These are phyloP conservation scores for Aspergillus heteromorphus DNA, from an alignment of 495 filamentous ascomycete genomes.

Conservation along the genomic window DNA sequence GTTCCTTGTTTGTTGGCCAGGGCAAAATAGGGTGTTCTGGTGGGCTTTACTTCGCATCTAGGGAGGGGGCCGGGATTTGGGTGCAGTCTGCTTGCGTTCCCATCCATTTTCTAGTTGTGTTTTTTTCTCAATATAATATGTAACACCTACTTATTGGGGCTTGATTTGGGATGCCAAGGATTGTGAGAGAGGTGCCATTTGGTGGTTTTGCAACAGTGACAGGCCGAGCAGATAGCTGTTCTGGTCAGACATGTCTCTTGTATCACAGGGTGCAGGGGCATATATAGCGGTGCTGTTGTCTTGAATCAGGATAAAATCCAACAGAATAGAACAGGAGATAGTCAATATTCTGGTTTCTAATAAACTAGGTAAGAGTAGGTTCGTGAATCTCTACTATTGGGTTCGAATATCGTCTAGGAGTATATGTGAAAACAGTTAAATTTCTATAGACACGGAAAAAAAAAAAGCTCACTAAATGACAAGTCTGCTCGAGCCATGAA, in stretches of 20 bases:
- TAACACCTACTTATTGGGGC: conserved; percentile 11
- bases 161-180: neutral
- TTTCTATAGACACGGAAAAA: no score
- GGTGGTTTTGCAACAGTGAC: neutral
- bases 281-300: neutral
- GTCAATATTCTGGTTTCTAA: neutral
- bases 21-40: conserved; percentile 21
- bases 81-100: conserved; percentile 5
- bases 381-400: no score
- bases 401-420: no score
- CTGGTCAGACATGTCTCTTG: neutral
- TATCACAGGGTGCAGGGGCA: neutral
- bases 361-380: neutral
- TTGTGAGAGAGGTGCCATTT: neutral
- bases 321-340: neutral
- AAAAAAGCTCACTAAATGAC: no score
- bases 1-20: conserved; percentile 18
- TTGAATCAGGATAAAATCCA: neutral
- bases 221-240: neutral
- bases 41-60: conserved; percentile 12
- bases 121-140: conserved; percentile 15
- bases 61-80: conserved; percentile 6
- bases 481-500: no score
- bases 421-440: no score
- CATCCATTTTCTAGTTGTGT: conserved; percentile 2